Evolutionary conservation across 1,139 yeast species (phyloP).

Genomic region (Suhomyces choctaworum): DNA sequence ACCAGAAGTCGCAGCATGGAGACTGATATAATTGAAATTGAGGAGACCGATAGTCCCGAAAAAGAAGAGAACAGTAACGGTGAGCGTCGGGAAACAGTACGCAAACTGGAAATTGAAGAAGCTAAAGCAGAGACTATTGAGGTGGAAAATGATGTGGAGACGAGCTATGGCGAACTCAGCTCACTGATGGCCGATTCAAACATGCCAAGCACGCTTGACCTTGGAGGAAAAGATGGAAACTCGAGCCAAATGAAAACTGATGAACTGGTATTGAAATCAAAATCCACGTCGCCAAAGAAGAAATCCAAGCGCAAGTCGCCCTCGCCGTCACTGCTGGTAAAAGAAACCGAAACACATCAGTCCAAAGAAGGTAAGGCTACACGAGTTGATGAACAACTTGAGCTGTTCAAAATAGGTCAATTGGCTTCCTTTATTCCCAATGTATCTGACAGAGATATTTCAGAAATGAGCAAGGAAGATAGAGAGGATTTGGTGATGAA

Average conservation of each 20-base stretch:
- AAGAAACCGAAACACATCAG: too few relatives aligned
- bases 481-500: slow-evolving; percentile 7
- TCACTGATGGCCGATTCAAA: background rate
- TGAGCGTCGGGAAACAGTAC: background rate
- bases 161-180: background rate
- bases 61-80: background rate
- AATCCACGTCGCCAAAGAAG: background rate
- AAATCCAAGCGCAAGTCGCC: background rate
- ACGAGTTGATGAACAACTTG: background rate
- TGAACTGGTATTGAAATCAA: background rate
- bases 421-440: slow-evolving; percentile 3
- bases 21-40: slow-evolving; percentile 1
- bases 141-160: background rate
- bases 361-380: background rate
- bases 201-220: background rate
- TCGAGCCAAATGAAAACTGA: background rate
- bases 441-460: slow-evolving; percentile 20
- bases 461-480: slow-evolving; percentile 15
- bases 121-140: background rate
- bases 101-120: too few relatives aligned
- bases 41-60: background rate
- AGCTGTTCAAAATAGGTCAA: slow-evolving; percentile 1
- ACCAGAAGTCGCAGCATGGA: slow-evolving; percentile 4
- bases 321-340: background rate
- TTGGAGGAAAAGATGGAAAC: background rate